Evolutionary conservation across 1,284 basidiomycete genomes (phyloP).

Genomic region (Phellopilus nigrolimitatus): DNA sequence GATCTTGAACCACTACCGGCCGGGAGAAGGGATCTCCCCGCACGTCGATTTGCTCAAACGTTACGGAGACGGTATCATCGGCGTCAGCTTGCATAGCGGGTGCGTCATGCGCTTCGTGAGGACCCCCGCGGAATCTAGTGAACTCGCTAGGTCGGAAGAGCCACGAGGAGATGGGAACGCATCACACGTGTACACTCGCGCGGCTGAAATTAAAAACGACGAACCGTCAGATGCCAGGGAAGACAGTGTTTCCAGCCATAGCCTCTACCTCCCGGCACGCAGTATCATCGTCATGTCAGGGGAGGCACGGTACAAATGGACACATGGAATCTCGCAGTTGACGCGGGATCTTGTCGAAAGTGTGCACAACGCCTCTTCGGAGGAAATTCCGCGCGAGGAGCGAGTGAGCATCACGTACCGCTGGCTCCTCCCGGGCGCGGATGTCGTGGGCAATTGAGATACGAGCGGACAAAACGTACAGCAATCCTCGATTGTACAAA

Average conservation of each 20-base stretch:
- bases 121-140: constrained; percentile 17
- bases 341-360: constrained; percentile 43
- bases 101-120: constrained; percentile 68
- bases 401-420: constrained; percentile 76
- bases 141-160: neutral
- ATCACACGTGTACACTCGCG: too few relatives aligned
- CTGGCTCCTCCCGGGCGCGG: constrained; percentile 73
- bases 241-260: constrained; percentile 24
- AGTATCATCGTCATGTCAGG: constrained; percentile 67
- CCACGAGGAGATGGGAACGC: neutral
- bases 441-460: constrained; percentile 56
- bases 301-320: constrained; percentile 69
- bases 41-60: constrained; percentile 74
- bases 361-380: constrained; percentile 25
- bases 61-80: constrained; percentile 78
- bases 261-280: constrained; percentile 60
- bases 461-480: too few relatives aligned
- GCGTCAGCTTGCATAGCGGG: constrained; percentile 67
- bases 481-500: too few relatives aligned
- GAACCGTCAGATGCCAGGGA: too few relatives aligned
- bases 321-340: constrained; percentile 57
- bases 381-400: constrained; percentile 42
- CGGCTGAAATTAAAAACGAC: too few relatives aligned
- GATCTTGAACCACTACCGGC: constrained; percentile 74
- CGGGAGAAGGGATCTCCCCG: constrained; percentile 74